These are phyloP conservation scores for Kingdonia uniflora DNA, from an alignment of 164 flowering plant genomes.

Conservation along the genomic window DNA sequence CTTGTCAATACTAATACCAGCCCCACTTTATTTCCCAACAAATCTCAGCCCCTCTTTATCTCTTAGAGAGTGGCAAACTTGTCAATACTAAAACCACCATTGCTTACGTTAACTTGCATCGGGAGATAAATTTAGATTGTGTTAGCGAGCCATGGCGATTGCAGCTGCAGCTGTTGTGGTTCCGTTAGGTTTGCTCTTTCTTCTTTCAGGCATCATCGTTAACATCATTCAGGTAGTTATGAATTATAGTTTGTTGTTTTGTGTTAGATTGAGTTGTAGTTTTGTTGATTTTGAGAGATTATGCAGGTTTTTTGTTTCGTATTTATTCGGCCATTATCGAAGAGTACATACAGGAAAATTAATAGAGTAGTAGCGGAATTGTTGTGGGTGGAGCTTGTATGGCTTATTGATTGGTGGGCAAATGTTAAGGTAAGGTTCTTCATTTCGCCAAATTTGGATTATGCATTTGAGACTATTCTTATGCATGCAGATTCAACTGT, in stretches of 20 bases:
- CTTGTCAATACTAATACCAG: too few species aligned
- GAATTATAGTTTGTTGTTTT: too few species aligned
- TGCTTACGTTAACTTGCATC: too few species aligned
- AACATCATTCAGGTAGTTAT: constrained; percentile 63
- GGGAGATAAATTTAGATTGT: too few species aligned
- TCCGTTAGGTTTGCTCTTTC: constrained; percentile 74
- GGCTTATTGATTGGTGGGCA: constrained; percentile 99
- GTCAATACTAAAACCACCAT: too few species aligned
- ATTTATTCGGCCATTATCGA: constrained; percentile 59
- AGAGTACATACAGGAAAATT: constrained; percentile 65
- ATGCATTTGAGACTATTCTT: background rate
- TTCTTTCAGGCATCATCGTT: constrained; percentile 74
- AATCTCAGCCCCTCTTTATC: too few species aligned
- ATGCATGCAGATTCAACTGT: constrained; percentile 58
- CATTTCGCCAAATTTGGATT: too few species aligned
- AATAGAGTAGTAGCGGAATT: constrained; percentile 68
- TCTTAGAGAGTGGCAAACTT: too few species aligned
- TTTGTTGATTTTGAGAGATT: background rate
- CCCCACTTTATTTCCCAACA: too few species aligned
- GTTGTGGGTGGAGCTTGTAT: constrained; percentile 88
- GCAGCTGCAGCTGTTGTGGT: constrained; percentile 65
- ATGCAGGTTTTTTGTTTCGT: constrained; percentile 66
- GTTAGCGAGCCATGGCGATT: constrained; percentile 42
- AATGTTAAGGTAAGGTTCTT: constrained; percentile 53
- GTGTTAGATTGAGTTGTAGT: background rate